A percentile compares a stretch with the other conserved stretches of the same genome.
Conservation (phyloP, 129 eudicot genomes). For the Centrapalus pauciflorus region DNA sequence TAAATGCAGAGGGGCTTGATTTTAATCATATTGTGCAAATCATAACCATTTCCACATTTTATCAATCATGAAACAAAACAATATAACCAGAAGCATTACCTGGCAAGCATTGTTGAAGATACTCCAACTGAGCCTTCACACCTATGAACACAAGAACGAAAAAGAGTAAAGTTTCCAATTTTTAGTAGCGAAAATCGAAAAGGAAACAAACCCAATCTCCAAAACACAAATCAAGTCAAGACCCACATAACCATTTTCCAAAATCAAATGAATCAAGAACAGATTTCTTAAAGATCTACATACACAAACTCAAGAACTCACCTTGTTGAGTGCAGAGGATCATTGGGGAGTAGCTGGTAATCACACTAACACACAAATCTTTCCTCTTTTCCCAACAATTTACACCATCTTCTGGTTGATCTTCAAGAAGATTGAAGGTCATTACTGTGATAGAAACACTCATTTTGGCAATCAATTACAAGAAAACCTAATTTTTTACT, state of each 20-base stretch:
- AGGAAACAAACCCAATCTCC: conserved; percentile 33
- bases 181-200: conserved; percentile 12
- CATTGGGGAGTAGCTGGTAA: conserved; percentile 84
- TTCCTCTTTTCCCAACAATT: conserved; percentile 95
- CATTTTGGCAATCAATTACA: conserved; percentile 38
- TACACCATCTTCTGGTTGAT: conserved; percentile 73
- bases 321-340: conserved; percentile 97
- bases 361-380: conserved; percentile 87
- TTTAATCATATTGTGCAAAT: conserved; percentile 6
- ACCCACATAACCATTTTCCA: conserved; percentile 24
- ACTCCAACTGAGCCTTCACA: conserved; percentile 85
- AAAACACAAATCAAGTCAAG: conserved; percentile 16
- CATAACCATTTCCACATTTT: not conserved
- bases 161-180: conserved; percentile 6
- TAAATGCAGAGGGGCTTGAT: not conserved
- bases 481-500: conserved; percentile 7
- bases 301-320: conserved; percentile 1
- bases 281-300: conserved; percentile 28
- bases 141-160: conserved; percentile 42
- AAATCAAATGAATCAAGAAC: conserved; percentile 9
- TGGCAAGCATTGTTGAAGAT: conserved; percentile 82
- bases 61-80: conserved; percentile 13
- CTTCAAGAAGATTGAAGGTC: conserved; percentile 94
- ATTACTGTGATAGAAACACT: conserved; percentile 85
- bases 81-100: conserved; percentile 39